Conservation (phyloP, 768 basidiomycete species). For the Tylopilus balloui region DNA sequence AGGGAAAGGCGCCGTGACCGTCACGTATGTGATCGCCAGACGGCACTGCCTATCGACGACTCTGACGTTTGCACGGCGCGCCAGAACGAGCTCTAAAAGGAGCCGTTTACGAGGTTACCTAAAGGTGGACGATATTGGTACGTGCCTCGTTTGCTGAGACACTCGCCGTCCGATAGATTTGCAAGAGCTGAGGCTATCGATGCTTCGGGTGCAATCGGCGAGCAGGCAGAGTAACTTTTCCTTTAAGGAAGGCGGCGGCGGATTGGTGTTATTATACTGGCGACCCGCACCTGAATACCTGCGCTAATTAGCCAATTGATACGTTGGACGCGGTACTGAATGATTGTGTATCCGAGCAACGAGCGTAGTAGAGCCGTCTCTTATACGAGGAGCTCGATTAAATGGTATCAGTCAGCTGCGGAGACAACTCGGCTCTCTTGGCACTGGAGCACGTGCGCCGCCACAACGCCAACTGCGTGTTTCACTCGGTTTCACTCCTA, state of each 20-base stretch:
- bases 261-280: slow-evolving; percentile 6
- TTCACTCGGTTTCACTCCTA: background rate
- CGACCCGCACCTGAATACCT: slow-evolving; percentile 8
- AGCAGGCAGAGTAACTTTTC: background rate
- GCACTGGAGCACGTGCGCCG: background rate
- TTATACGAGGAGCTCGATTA: too few species aligned
- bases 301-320: background rate
- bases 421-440: background rate
- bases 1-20: slow-evolving; percentile 58
- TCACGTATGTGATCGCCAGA: slow-evolving; percentile 44
- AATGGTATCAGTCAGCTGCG: too few species aligned
- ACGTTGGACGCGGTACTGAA: background rate
- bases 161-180: background rate
- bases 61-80: background rate
- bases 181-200: slow-evolving; percentile 50
- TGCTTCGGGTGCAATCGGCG: slow-evolving; percentile 42
- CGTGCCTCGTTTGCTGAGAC: background rate
- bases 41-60: background rate
- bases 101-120: slow-evolving; percentile 64
- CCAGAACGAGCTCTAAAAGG: slow-evolving; percentile 54
- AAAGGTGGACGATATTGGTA: slow-evolving; percentile 58
- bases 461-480: background rate
- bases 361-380: too few species aligned
- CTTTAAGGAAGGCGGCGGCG: slow-evolving; percentile 1
- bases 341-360: background rate